These are phyloP conservation scores for Penicillium egyptiacum DNA, from an alignment of 495 filamentous ascomycete genomes.

Conservation along the genomic window DNA sequence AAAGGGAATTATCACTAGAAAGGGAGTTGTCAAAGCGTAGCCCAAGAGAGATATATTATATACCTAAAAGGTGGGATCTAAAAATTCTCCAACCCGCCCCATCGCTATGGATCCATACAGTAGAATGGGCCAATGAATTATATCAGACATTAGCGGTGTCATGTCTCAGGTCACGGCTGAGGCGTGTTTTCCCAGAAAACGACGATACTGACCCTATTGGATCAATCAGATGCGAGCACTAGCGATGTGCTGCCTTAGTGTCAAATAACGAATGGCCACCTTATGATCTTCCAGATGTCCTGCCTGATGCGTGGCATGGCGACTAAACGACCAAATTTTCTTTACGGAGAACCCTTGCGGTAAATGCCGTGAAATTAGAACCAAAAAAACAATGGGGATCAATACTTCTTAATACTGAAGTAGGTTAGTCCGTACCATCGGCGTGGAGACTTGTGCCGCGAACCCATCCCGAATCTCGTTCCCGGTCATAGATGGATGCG, in stretches of 20 bases:
- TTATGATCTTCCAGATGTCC: constrained; percentile 10
- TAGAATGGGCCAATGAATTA: constrained; percentile 15
- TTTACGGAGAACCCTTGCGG: neutral
- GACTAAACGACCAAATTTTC: constrained; percentile 6
- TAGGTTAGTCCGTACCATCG: neutral
- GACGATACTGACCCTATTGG: constrained; percentile 12
- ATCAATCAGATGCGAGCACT: constrained; percentile 31
- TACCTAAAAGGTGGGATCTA: constrained; percentile 9
- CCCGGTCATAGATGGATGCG: neutral
- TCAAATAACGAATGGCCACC: constrained; percentile 8
- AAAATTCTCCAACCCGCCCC: constrained; percentile 9
- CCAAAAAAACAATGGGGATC: neutral
- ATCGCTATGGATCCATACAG: constrained; percentile 2
- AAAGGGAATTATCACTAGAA: constrained; percentile 4
- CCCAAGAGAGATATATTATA: constrained; percentile 6
- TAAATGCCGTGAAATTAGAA: neutral
- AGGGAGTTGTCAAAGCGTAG: constrained; percentile 1
- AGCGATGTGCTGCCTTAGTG: constrained; percentile 21
- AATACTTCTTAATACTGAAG: neutral
- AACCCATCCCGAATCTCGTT: neutral
- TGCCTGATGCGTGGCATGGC: constrained; percentile 12
- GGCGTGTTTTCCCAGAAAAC: constrained; percentile 17
- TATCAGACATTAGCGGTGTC: constrained; percentile 20
- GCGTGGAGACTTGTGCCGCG: neutral
- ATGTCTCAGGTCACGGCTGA: constrained; percentile 29